Base-by-base conservation (phyloP, 495 filamentous ascomycete genomes). In the Tuber aestivum region DNA sequence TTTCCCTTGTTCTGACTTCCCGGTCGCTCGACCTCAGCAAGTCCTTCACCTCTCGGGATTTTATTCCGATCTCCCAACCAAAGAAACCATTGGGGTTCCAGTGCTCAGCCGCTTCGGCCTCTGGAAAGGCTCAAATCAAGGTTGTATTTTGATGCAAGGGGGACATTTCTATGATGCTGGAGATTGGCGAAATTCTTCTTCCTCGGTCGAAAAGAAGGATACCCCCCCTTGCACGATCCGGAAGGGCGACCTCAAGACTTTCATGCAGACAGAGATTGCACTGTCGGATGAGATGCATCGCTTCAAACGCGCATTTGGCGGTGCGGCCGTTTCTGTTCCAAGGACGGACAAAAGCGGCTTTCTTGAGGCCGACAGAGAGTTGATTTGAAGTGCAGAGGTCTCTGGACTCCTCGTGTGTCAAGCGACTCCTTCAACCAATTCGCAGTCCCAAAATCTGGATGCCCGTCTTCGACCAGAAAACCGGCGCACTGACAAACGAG, bases 161-260 rank as follows among this genome's bases (percentile, higher is more conserved):
- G 76, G 76, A 0, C 76, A 78, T 61, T 78, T 78, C 42, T 78
- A 78, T n/a, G 38, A 48, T 8, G 48, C 45, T 6, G 44, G 40
- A 7, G 74, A 61, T 48, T 78, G 76, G 76, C 41, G 75, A 73
- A 61, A 78, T 56, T 75, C 73, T 6, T n/a, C 45, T 20, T 78
- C 72, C 32, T 42, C 70, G 14, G n/a, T 78, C 9, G 50, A 76
- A n/a, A 68, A 41, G 18, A 32, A 23, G 3, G 18, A 48, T 9
- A 72, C 76, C 45, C 76, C 76, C 18, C n/a, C 41, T 0, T 78
- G 76, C 42, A 78, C 56, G n/a, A 76, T 78, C 41, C 76, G 76
- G 76, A 76, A 56, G 32, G 76, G 69, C 38, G 69, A 78, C 45
- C 35, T 76, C 7, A 23, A 70, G 1, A 44, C 70, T 8, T 9